Percentiles rank a stretch among this genome's conserved stretches.
Conservation (phyloP, 1,284 basidiomycete genomes). For the Singerocomus inundabilis region DNA sequence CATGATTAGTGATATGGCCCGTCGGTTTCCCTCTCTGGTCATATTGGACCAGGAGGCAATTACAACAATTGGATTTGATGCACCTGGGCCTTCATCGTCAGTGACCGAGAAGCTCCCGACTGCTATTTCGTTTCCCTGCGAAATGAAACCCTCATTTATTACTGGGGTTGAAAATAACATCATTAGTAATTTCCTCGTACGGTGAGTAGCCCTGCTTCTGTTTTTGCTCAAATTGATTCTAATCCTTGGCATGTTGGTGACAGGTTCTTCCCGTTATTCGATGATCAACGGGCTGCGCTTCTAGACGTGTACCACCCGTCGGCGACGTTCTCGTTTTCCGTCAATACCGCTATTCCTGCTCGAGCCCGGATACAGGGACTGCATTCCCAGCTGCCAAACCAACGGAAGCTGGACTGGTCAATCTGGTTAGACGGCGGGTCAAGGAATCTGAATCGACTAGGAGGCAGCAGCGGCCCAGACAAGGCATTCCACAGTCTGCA, state of each 20-base stretch:
- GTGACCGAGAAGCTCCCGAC: slow-evolving; percentile 42
- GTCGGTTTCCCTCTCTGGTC: slow-evolving; percentile 67
- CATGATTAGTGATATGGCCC: slow-evolving; percentile 60
- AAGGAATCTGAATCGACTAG: slow-evolving; percentile 74
- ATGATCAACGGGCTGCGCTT: slow-evolving; percentile 70
- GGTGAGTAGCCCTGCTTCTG: slow-evolving; percentile 44
- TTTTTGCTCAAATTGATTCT: slow-evolving; percentile 5
- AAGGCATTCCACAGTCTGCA: slow-evolving; percentile 72
- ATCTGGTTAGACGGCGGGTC: slow-evolving; percentile 65
- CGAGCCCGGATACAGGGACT: slow-evolving; percentile 68
- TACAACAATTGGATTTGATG: slow-evolving; percentile 70
- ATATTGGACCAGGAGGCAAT: slow-evolving; percentile 78
- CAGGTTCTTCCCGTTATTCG: slow-evolving; percentile 86
- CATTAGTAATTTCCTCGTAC: slow-evolving; percentile 74
- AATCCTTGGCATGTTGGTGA: slow-evolving; percentile 9
- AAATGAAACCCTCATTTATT: slow-evolving; percentile 74
- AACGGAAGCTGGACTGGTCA: slow-evolving; percentile 74
- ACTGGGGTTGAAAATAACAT: slow-evolving; percentile 69
- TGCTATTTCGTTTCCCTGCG: slow-evolving; percentile 67
- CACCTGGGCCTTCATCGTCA: slow-evolving; percentile 46
- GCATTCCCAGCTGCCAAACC: slow-evolving; percentile 72
- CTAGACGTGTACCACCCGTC: slow-evolving; percentile 76
- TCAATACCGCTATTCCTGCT: slow-evolving; percentile 77
- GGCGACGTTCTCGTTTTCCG: slow-evolving; percentile 87
- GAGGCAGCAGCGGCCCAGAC: slow-evolving; percentile 47